Base-by-base conservation (phyloP, 2,329 filamentous ascomycete genomes). In the Chaetoscypha palmicola region DNA sequence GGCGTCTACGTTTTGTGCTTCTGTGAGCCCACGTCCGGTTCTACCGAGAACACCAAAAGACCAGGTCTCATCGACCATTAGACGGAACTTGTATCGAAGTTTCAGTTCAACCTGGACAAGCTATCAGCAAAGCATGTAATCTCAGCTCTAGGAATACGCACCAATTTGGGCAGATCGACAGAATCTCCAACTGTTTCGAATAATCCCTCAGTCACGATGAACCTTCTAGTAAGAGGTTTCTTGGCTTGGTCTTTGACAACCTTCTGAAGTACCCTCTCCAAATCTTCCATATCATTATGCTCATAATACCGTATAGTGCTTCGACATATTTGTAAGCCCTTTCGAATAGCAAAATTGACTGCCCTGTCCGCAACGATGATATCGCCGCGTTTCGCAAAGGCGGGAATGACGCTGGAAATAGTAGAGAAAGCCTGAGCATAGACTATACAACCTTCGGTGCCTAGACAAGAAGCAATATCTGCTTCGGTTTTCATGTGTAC, bases 401-500 rank as follows among this genome's bases (percentile, higher is more conserved):
- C 85, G 0, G 92, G 94, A 49, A 98, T 96, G 17, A 97, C 90
- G 62, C 86, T 91, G n/a, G 86, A 90, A 48, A 97, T 94, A 31
- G 92, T 96, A 20, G 87, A 94, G 63, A 98, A 97, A 3, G 90
- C 83, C 62, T 98, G 92, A 1, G 92, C 86, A 61, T 98, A 98
- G 47, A 98, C 81, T 55, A 98, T 97, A 61, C 88, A 94, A 23
- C 84, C 82, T 43, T 90, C 81, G 1, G 86, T 87, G 19, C 92
- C 92, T 20, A 98, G 68, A 62, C 91, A 94, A 8, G 85, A 77
- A 19, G 92, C 89, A 60, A 98, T 90, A 63, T 97, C 91, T 45
- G 86, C 79, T 68, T 98, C 92, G 12, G 88, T 89, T 71, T 94
- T 92, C 79, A 96, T 91, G 66, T 98, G 92, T 35, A 97, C 90